Conservation (phyloP, 148 eudicot species). For the Persicaria tinctoria region DNA sequence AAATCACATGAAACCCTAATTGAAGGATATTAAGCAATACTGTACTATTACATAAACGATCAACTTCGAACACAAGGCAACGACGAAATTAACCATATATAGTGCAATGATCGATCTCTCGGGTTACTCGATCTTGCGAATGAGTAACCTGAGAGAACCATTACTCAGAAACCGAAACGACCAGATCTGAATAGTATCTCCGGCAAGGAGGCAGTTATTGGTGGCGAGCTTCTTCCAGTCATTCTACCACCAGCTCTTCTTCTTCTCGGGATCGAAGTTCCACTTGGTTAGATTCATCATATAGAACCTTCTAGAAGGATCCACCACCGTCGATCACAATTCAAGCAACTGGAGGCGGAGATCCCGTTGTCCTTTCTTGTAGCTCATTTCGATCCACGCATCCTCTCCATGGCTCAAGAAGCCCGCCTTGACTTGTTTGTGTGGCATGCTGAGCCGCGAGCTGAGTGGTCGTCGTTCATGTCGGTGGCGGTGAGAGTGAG, state of each 20-base stretch:
- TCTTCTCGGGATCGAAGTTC: background rate
- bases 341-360: background rate
- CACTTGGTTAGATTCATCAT: background rate
- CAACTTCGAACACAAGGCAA: too few relatives aligned
- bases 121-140: background rate
- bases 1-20: too few relatives aligned
- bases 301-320: background rate
- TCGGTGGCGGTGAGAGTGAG: background rate
- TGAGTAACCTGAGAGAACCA: background rate
- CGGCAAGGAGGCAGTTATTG: background rate
- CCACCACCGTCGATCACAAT: background rate
- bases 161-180: background rate
- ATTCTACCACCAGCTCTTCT: background rate
- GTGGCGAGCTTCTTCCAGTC: background rate
- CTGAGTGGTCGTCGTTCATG: background rate
- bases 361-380: background rate
- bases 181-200: background rate
- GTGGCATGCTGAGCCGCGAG: background rate
- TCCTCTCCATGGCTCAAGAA: background rate
- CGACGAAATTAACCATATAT: too few relatives aligned
- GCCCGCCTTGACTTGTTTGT: background rate
- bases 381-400: background rate
- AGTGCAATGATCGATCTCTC: background rate
- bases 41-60: too few relatives aligned
- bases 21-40: too few relatives aligned